Evolutionary conservation across 208 protist species (phyloP), one percentile per base, ranked within the genome.

Genomic region (Trypanosoma avium): DNA sequence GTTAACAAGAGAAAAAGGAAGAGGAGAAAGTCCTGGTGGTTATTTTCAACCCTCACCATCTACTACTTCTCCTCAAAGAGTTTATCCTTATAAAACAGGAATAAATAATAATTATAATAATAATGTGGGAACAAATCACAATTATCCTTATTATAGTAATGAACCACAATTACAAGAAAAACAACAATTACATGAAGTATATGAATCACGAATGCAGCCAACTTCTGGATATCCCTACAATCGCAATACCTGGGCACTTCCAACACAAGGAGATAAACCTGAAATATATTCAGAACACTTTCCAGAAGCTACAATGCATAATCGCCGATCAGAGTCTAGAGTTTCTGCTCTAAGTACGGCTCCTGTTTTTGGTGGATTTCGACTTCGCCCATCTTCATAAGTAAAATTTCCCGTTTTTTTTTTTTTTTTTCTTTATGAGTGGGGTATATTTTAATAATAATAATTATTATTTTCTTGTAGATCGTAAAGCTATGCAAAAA

Each of bases 311-410:
- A 24, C 24, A 29, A 60, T 60, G 29, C n/a, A n/a, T n/a, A 57
- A 42, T 24, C 54, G 47, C 13, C 42, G 54, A 33, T 70, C 65
- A 12, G 40, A 54, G n/a, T 62, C 65, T 15, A 42, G 45, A 10
- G 52, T 43, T 26, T 70, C 45, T 21, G 5, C 22, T 27, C 12
- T 70, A 9, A 70, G 52, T 52, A 36, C 65, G 13, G 12, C 54
- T 1, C 54, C 65, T 48, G 54, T 70, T 9, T 63, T 70, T 59
- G 65, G 65, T 32, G 65, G 65, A 26, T 70, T 70, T 29, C 65
- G 55, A 30, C 55, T 70, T 56, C 65, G 65, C 17, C 38, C 52
- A 2, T 40, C 48, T 17, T 35, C 35, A n/a, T 58, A 17, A 66
- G n/a, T n/a, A n/a, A n/a, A n/a, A n/a, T n/a, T n/a, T n/a, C n/a